Percentiles rank a stretch among this genome's conserved stretches.
Evolutionary conservation across 2,329 filamentous ascomycete species (phyloP).

Genomic region (Colletotrichum somersetense): DNA sequence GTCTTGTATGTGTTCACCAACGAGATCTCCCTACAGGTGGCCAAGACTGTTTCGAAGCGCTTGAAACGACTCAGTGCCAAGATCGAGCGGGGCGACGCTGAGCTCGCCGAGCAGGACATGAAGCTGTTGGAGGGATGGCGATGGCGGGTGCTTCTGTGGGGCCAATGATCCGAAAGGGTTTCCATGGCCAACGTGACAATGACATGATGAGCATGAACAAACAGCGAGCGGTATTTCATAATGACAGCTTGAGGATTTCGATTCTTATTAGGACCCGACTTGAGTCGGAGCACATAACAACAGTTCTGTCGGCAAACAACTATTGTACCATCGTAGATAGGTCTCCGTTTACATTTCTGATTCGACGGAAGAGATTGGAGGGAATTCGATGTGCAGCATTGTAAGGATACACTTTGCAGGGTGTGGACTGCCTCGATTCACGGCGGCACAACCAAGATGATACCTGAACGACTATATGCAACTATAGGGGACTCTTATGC

Average conservation of each 20-base stretch:
- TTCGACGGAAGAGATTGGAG: too few species aligned
- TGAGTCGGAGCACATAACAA: background rate
- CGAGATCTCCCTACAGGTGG: constrained; percentile 68
- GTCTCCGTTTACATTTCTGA: background rate
- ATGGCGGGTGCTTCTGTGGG: constrained; percentile 67
- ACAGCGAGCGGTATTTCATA: constrained; percentile 18
- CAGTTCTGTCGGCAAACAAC: background rate
- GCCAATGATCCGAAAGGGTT: constrained; percentile 28
- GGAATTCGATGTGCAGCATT: too few species aligned
- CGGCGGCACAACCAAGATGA: background rate
- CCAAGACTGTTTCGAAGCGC: constrained; percentile 63
- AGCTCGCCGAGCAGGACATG: constrained; percentile 62
- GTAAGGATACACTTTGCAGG: too few species aligned
- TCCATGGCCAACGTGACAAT: background rate
- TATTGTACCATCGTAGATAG: background rate
- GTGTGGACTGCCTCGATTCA: background rate
- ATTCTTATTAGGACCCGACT: background rate
- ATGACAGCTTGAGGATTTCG: constrained; percentile 11
- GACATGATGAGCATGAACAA: constrained; percentile 24
- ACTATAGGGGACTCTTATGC: background rate
- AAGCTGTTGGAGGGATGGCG: constrained; percentile 66
- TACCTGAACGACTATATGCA: background rate
- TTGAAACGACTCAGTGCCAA: constrained; percentile 61
- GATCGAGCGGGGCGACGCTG: constrained; percentile 61
- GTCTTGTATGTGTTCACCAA: constrained; percentile 71